These are phyloP conservation scores for Recurvomyces mirabilis DNA, from an alignment of 495 filamentous ascomycete genomes.

Conservation along the genomic window DNA sequence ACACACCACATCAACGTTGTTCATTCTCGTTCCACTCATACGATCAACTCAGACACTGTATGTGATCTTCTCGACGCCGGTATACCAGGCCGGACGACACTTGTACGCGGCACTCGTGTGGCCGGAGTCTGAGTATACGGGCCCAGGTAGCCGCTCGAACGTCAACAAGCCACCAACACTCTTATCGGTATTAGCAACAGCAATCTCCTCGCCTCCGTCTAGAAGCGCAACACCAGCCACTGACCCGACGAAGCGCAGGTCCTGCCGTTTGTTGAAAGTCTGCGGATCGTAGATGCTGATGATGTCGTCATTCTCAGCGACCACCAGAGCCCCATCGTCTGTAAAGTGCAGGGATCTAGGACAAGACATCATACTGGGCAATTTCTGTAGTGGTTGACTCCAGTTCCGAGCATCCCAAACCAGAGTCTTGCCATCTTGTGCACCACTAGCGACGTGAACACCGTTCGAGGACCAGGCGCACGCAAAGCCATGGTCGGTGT, in stretches of 20 bases:
- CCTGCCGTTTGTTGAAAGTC: slow-evolving; percentile 42
- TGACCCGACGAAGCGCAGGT: slow-evolving; percentile 76
- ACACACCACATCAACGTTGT: too few species aligned
- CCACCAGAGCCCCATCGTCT: slow-evolving; percentile 62
- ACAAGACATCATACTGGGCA: slow-evolving; percentile 66
- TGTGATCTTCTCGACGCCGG: too few species aligned
- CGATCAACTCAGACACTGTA: too few species aligned
- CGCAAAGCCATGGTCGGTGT: slow-evolving; percentile 77
- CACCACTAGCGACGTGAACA: slow-evolving; percentile 76
- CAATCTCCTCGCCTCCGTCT: slow-evolving; percentile 58
- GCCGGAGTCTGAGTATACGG: too few species aligned
- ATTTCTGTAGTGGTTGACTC: slow-evolving; percentile 47
- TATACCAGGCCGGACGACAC: too few species aligned
- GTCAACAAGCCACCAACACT: slow-evolving; percentile 71
- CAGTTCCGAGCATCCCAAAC: slow-evolving; percentile 80
- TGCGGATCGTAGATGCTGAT: slow-evolving; percentile 67
- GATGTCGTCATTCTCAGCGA: slow-evolving; percentile 76
- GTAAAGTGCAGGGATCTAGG: slow-evolving; percentile 72
- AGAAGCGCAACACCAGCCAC: slow-evolving; percentile 66
- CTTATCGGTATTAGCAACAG: slow-evolving; percentile 63
- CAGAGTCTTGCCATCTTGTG: slow-evolving; percentile 73
- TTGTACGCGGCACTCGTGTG: too few species aligned
- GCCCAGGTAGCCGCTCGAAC: slow-evolving; percentile 60
- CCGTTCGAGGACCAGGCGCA: slow-evolving; percentile 89
- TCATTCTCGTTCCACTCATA: too few species aligned